Evolutionary conservation across 2,329 filamentous ascomycete species (phyloP).

Genomic region (Teratosphaeria viscida): DNA sequence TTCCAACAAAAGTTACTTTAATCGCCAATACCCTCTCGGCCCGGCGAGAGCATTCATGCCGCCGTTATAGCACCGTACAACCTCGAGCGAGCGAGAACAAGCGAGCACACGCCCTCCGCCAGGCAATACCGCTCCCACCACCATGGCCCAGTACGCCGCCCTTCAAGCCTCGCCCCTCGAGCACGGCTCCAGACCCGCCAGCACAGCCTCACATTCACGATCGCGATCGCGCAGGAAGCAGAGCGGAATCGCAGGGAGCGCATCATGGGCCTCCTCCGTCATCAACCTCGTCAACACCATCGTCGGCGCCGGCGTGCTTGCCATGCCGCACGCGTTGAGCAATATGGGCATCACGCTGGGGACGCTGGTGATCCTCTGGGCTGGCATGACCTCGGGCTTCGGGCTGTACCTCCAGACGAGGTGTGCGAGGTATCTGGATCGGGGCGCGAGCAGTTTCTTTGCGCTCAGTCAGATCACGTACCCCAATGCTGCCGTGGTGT

Average conservation of each 20-base stretch:
- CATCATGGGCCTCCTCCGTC: slow-evolving; percentile 80
- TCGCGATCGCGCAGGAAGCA: slow-evolving; percentile 50
- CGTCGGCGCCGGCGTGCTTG: slow-evolving; percentile 84
- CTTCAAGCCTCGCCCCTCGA: slow-evolving; percentile 31
- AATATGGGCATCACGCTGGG: slow-evolving; percentile 91
- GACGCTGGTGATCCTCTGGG: slow-evolving; percentile 78
- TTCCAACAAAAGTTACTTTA: too few species aligned
- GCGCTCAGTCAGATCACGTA: slow-evolving; percentile 96
- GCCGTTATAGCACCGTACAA: not conserved
- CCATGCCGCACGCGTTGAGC: slow-evolving; percentile 89
- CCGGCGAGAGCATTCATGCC: not conserved
- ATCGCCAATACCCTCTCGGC: not conserved
- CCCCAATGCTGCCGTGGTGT: slow-evolving; percentile 87
- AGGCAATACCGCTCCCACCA: not conserved
- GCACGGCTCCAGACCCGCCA: slow-evolving; percentile 28
- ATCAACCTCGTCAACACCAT: slow-evolving; percentile 97
- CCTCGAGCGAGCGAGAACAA: not conserved
- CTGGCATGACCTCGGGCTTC: slow-evolving; percentile 77
- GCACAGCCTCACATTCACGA: slow-evolving; percentile 39
- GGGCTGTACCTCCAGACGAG: slow-evolving; percentile 89
- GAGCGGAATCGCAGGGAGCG: slow-evolving; percentile 58
- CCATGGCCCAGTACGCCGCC: slow-evolving; percentile 39
- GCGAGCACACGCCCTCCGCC: not conserved
- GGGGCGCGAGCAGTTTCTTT: slow-evolving; percentile 84
- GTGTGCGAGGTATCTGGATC: slow-evolving; percentile 86